These are phyloP conservation scores for Ophiosphaerella narmari DNA, from an alignment of 2,329 filamentous ascomycete genomes.

Conservation along the genomic window DNA sequence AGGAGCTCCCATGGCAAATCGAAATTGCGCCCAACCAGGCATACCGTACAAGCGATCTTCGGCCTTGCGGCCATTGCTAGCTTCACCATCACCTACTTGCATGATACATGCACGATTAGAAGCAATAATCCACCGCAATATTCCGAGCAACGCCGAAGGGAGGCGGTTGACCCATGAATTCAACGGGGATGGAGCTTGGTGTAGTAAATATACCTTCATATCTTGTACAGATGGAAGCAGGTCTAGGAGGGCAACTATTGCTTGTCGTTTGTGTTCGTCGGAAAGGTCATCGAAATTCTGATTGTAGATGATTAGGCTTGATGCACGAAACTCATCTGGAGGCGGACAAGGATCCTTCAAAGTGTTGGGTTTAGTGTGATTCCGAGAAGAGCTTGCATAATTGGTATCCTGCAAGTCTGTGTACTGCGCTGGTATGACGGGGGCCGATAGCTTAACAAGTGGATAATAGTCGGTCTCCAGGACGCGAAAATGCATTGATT, in stretches of 20 bases:
- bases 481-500: slow-evolving; percentile 57
- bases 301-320: slow-evolving; percentile 54
- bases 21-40: slow-evolving; percentile 75
- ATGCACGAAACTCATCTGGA: slow-evolving; percentile 34
- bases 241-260: slow-evolving; percentile 59
- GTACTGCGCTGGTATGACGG: slow-evolving; percentile 18
- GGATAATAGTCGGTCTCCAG: slow-evolving; percentile 52
- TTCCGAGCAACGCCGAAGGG: slow-evolving; percentile 65
- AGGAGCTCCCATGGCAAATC: slow-evolving; percentile 86
- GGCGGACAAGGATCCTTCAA: background rate
- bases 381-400: background rate
- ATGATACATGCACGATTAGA: slow-evolving; percentile 88
- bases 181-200: slow-evolving; percentile 46
- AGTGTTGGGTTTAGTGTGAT: no score
- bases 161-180: slow-evolving; percentile 63
- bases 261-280: slow-evolving; percentile 52
- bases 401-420: background rate
- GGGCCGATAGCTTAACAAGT: slow-evolving; percentile 42
- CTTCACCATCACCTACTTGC: slow-evolving; percentile 62
- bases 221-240: slow-evolving; percentile 65
- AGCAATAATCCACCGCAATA: slow-evolving; percentile 86
- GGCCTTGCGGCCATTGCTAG: slow-evolving; percentile 34
- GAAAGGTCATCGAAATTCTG: slow-evolving; percentile 63
- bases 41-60: slow-evolving; percentile 67
- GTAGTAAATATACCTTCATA: slow-evolving; percentile 58